Evolutionary conservation across 495 filamentous ascomycete genomes (phyloP).

Genomic region (Penicillium verhagenii): DNA sequence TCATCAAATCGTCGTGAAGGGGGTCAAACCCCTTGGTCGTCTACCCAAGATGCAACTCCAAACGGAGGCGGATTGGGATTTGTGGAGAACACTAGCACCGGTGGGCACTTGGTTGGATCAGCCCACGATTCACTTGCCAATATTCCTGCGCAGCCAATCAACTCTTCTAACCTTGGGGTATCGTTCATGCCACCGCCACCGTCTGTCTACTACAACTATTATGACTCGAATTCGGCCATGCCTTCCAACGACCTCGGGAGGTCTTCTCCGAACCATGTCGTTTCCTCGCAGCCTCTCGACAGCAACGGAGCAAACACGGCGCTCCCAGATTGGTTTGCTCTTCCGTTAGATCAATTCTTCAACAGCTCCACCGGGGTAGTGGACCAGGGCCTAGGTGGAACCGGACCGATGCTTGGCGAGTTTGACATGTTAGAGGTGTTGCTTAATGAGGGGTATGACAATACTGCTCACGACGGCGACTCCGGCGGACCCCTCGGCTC

Average conservation of each 20-base stretch:
- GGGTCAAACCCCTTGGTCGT: constrained; percentile 32
- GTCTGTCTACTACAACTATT: constrained; percentile 49
- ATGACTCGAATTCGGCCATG: constrained; percentile 37
- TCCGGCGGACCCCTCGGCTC: constrained; percentile 20
- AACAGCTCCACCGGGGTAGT: constrained; percentile 48
- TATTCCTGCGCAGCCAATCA: constrained; percentile 49
- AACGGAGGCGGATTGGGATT: constrained; percentile 30
- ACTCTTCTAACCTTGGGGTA: constrained; percentile 47
- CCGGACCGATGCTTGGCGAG: constrained; percentile 48
- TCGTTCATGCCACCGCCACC: constrained; percentile 52
- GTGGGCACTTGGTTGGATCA: constrained; percentile 28
- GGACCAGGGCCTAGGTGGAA: constrained; percentile 49
- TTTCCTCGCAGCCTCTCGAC: constrained; percentile 34
- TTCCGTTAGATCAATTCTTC: constrained; percentile 52
- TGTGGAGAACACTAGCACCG: constrained; percentile 29
- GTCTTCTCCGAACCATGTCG: constrained; percentile 24
- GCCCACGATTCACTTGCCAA: constrained; percentile 44
- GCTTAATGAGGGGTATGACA: constrained; percentile 47
- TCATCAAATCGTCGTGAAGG: constrained; percentile 32
- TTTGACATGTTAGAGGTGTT: constrained; percentile 51
- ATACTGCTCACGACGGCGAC: constrained; percentile 25
- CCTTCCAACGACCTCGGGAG: constrained; percentile 32
- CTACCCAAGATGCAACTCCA: constrained; percentile 24
- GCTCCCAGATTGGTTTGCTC: constrained; percentile 46
- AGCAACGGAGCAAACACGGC: constrained; percentile 23